Conservation (phyloP, 176 grass and related monocot species). For the maize (Zea mays) region DNA sequence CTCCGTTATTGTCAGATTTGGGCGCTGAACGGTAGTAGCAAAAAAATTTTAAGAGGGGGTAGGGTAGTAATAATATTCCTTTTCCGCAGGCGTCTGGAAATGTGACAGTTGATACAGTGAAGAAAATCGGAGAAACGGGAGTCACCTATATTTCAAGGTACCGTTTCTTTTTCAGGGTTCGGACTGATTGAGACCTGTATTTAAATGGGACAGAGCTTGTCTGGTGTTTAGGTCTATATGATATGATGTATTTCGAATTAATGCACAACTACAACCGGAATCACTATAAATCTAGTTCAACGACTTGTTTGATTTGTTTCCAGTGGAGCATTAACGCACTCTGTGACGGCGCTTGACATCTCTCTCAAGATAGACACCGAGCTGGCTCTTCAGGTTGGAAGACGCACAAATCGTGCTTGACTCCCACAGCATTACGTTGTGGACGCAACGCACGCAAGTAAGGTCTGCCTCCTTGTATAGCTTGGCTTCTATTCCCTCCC, state of each 20-base stretch:
- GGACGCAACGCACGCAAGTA: not conserved
- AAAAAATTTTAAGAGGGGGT: not conserved
- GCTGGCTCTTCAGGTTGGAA: constrained; percentile 89
- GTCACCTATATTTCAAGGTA: constrained; percentile 95
- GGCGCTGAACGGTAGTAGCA: not conserved
- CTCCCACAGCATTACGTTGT: not conserved
- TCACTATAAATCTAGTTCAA: not conserved
- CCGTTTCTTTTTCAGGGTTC: not conserved
- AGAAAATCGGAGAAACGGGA: constrained; percentile 91
- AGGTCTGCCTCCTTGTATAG: constrained; percentile 1
- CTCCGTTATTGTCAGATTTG: not conserved
- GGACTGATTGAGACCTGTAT: not conserved
- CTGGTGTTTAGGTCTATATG: constrained; percentile 6
- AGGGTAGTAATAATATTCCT: not conserved
- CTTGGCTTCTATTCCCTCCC: not conserved
- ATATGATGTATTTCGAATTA: not conserved
- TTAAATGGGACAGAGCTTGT: constrained; percentile 4
- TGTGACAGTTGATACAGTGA: constrained; percentile 79
- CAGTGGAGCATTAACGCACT: constrained; percentile 95
- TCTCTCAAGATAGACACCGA: constrained; percentile 94
- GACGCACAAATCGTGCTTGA: constrained; percentile 88
- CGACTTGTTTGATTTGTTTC: constrained; percentile 21
- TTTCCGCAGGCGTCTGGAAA: constrained; percentile 90
- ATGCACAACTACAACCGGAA: not conserved
- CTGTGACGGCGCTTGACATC: constrained; percentile 97